Conservation (phyloP, 768 basidiomycete genomes). For the Agaricus subrufescens region DNA sequence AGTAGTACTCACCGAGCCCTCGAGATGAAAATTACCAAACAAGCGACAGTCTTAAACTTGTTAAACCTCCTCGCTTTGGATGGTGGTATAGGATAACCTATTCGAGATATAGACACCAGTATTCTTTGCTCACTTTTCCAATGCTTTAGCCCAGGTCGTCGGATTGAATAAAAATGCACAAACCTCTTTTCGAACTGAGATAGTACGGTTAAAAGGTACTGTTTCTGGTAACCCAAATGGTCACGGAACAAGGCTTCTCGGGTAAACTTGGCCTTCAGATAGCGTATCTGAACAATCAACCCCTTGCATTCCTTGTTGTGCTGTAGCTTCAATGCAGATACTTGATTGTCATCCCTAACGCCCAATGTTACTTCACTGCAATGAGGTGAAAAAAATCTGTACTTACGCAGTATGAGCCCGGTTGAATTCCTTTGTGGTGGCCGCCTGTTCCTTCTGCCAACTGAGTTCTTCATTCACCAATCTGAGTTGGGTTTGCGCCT, state of each 20-base stretch:
- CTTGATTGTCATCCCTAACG: conserved; percentile 46
- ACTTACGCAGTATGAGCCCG: conserved; percentile 63
- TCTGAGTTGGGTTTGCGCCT: conserved; percentile 60
- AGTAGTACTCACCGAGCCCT: conserved; percentile 51
- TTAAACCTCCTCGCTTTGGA: conserved; percentile 34
- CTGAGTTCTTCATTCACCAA: conserved; percentile 65
- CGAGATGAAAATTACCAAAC: conserved; percentile 59
- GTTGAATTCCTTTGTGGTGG: conserved; percentile 40
- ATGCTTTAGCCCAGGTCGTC: conserved; percentile 3
- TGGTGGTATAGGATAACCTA: conserved; percentile 58
- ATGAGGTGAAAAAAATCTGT: not conserved
- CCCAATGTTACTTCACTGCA: not conserved
- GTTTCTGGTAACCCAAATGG: conserved; percentile 82
- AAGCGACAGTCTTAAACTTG: conserved; percentile 52
- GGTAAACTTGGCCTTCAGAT: conserved; percentile 88
- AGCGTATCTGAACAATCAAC: conserved; percentile 83
- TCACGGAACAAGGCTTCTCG: conserved; percentile 78
- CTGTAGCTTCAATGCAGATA: conserved; percentile 52
- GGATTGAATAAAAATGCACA: conserved; percentile 13
- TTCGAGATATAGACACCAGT: conserved; percentile 67
- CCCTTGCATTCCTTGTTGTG: conserved; percentile 90
- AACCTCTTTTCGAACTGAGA: conserved; percentile 68
- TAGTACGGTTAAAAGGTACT: conserved; percentile 76
- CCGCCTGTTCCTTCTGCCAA: conserved; percentile 44
- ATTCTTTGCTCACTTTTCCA: conserved; percentile 62